phyloP scores from a whole-genome alignment of 176 grass and related monocot genomes.

The Carex littledalei region DNA sequence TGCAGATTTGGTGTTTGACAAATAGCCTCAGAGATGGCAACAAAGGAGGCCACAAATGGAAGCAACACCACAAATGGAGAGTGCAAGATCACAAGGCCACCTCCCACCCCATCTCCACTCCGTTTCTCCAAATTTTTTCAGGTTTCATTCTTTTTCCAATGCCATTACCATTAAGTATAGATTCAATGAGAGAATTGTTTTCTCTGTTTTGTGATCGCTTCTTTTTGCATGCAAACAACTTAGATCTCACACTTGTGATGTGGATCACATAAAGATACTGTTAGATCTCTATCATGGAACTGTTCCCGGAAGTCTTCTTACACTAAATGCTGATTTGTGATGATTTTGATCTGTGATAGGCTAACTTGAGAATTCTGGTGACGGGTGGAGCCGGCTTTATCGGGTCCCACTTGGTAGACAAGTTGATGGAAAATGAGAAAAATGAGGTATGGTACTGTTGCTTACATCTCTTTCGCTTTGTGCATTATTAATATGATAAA shows the following conservation, averaged over 20 bases:
- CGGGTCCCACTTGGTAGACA: conserved; percentile 97
- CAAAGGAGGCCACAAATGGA: conserved; percentile 32
- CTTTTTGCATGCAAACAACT: not conserved
- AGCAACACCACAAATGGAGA: conserved; percentile 60
- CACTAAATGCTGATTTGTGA: not conserved
- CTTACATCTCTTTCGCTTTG: not conserved
- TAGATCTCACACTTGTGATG: not conserved
- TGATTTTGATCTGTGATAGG: conserved; percentile 32
- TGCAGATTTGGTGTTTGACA: conserved; percentile 33
- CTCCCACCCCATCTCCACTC: conserved; percentile 81
- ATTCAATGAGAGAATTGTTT: not conserved
- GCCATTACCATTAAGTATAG: conserved; percentile 11
- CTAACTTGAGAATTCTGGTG: conserved; percentile 92
- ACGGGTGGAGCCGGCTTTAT: conserved; percentile 98
- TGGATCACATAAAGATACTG: conserved; percentile 11
- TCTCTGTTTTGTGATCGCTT: not conserved
- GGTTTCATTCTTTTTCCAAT: conserved; percentile 27
- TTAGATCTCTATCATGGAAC: not conserved
- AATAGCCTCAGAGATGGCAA: conserved; percentile 49
- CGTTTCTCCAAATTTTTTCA: conserved; percentile 99
- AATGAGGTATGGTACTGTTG: conserved; percentile 64
- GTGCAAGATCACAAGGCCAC: conserved; percentile 61
- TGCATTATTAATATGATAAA: not conserved
- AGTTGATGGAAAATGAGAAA: conserved; percentile 99
- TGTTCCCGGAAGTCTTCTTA: not conserved